Evolutionary conservation across 352 stramenopile genomes (phyloP), one percentile per base, ranked within the genome.

Genomic region (Elongisporangium undulatum): DNA sequence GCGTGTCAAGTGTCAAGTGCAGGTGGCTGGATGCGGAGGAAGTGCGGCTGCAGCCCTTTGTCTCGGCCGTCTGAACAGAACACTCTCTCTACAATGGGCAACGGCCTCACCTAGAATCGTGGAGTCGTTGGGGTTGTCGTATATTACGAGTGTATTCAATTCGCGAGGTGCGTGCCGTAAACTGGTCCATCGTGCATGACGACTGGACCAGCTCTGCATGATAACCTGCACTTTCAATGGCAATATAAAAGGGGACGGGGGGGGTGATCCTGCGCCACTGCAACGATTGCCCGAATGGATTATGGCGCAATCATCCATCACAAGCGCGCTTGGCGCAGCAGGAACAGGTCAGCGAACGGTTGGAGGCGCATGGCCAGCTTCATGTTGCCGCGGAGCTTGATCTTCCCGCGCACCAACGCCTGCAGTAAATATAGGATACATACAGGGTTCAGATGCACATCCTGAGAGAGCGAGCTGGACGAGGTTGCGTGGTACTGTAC

Each of bases 301-400:
- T 20, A 16, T n/a, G 24, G 50, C 29, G 50, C 10, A 20, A 10
- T 39, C 19, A 9, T n/a, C 34, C 10, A 51, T 53, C 50, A 63
- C 7, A 63, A 52, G 10, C 58, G 50, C 13, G 58, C 49, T 13
- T 73, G 56, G 51, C 71, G 63, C 49, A 71, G 74, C 41, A 82
- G 68, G 45, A 89, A 64, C n/a, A 89, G 65, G 55, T 86, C 78
- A 24, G 74, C 77, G 49, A 89, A 84, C 1, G 78, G 75, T 62
- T 87, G 75, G 20, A 91, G 68, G 62, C 85, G 85, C 81, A 89
- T 91, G 20, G 79, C 78, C 45, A 89, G 77, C 61, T 80, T 86
- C 64, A 91, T 75, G 58, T 91, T 85, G 49, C 81, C 81, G 19
- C 85, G 69, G 38, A 88, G 63, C 41, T 68, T 73, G 50, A 89